Conservation (phyloP, 2,329 filamentous ascomycete species). For the Ceratocystis lukuohia region DNA sequence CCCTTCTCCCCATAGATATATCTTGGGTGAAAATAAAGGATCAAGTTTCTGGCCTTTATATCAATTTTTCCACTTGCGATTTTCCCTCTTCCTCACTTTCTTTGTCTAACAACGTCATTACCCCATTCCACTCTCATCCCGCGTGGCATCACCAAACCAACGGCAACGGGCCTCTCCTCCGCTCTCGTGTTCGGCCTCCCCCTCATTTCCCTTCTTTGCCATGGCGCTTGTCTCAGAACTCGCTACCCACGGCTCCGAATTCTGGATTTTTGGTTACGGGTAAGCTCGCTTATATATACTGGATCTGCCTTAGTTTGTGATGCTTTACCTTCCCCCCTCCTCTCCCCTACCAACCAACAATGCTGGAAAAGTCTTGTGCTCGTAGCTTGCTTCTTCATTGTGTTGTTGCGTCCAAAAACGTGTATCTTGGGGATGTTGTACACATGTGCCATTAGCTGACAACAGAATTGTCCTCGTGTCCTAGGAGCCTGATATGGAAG, state of each 20-base stretch:
- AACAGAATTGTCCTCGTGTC: too few species aligned
- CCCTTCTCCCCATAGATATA: too few species aligned
- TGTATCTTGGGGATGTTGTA: too few species aligned
- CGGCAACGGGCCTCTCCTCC: not conserved
- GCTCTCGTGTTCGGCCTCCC: not conserved
- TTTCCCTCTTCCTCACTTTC: not conserved
- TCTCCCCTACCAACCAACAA: not conserved
- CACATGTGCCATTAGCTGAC: too few species aligned
- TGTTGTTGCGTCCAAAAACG: too few species aligned
- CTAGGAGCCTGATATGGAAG: constrained; percentile 88
- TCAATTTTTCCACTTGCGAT: not conserved
- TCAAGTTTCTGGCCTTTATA: not conserved
- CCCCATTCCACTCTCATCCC: not conserved
- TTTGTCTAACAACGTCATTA: not conserved
- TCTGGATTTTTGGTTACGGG: constrained; percentile 98
- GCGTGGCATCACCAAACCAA: not conserved
- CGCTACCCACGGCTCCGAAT: constrained; percentile 42
- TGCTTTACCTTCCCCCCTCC: not conserved
- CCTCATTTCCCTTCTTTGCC: not conserved
- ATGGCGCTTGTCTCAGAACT: constrained; percentile 29
- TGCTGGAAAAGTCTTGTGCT: too few species aligned
- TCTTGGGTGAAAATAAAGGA: too few species aligned
- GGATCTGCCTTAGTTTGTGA: not conserved
- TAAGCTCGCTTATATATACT: constrained; percentile 30
- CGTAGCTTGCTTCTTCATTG: too few species aligned